Evolutionary conservation across 345 rosid genomes (phyloP).

Genomic region (Eucalyptus cloeziana): DNA sequence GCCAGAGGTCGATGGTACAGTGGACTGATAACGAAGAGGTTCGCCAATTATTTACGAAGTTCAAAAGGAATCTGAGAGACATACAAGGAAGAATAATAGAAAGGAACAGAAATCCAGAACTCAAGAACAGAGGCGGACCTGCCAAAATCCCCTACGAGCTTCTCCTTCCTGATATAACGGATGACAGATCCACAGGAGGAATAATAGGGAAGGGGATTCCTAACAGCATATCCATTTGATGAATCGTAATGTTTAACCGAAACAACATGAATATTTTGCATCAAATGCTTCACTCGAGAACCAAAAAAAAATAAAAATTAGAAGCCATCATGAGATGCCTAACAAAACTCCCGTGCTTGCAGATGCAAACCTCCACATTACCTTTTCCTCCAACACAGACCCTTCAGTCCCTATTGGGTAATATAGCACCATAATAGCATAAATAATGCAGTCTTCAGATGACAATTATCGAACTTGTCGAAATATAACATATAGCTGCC

Average conservation of each 20-base stretch:
- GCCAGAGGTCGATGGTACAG: conserved; percentile 18
- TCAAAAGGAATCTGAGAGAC: conserved; percentile 14
- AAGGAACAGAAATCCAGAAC: conserved; percentile 22
- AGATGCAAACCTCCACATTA: not conserved
- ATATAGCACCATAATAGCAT: not conserved
- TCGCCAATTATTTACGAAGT: conserved; percentile 12
- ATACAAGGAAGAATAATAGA: conserved; percentile 22
- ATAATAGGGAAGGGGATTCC: conserved; percentile 40
- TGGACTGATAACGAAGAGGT: conserved; percentile 27
- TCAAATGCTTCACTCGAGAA: not conserved
- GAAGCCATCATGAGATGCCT: not conserved
- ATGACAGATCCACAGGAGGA: conserved; percentile 4
- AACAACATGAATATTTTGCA: not conserved
- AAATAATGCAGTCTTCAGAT: not conserved
- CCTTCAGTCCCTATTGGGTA: not conserved
- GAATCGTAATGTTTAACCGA: not conserved
- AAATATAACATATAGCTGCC: not conserved
- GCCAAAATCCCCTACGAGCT: conserved; percentile 36
- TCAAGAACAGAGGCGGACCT: conserved; percentile 39
- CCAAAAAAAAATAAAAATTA: not conserved
- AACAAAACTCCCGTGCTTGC: not conserved
- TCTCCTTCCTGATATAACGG: conserved; percentile 24
- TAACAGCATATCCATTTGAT: conserved; percentile 36
- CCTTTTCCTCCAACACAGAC: not conserved
- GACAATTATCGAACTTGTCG: not conserved